Evolutionary conservation across 2,329 filamentous ascomycete genomes (phyloP), one percentile per base, ranked within the genome.

Genomic region (Ascomycota sp.): DNA sequence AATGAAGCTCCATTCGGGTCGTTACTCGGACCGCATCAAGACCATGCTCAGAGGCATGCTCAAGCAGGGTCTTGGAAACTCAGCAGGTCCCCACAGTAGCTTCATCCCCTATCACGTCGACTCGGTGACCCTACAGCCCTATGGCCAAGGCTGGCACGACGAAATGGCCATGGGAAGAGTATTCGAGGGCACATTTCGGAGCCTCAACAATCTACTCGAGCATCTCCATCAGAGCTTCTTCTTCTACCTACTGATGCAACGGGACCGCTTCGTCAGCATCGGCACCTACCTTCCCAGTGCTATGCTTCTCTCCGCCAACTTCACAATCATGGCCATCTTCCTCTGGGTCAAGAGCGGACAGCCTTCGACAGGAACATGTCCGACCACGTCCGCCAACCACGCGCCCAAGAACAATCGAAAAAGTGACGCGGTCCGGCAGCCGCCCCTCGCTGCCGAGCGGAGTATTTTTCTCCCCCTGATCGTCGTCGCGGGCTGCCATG

Each of bases 221-320:
- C 85, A 98, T 48, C 63, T 98, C 36, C 89, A 98, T 49, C 89
- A 98, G 56, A 94, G 85, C 50, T 98, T 98, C 61, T 98, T 98
- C 66, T 95, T 98, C 56, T 98, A 98, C 50, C 61, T 98, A 30
- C 64, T 98, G 27, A 83, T 95, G 70, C 76, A 91, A 40, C 69
- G 75, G 20, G 80, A 89, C 43, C 74, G 85, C 8, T 98, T 98
- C 47, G 89, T 95, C 41, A 95, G 85, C 53, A 98, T 98, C 38
- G 89, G 89, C 11, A 98, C 86, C 2, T 98, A 98, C 46, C 64
- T 98, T 4, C 89, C 89, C 0, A 91, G 82, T 41, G 89, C 89
- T n/a, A 98, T 98, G 89, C 56, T 95, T 30, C 66, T 98, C 33
- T 89, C 89, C 2, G 78, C 75, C 26, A 94, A 85, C 50, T 95